phyloP scores from a whole-genome alignment of 2,329 filamentous ascomycete species.

The Pestalotiopsis fici region DNA sequence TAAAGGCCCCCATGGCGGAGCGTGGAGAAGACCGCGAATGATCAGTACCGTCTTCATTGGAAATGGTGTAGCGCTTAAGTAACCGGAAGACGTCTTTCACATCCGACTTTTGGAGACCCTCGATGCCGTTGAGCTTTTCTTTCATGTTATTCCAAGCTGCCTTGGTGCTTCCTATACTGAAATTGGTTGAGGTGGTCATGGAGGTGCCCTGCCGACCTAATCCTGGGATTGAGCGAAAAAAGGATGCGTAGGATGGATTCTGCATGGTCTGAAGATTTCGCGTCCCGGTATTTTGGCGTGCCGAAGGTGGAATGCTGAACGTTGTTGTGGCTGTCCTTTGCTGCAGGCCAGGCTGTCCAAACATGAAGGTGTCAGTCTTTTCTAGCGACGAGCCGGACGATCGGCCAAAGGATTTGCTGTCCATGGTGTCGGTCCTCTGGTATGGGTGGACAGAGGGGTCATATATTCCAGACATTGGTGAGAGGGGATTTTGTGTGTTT shows the following conservation, averaged over 20 bases:
- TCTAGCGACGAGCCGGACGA: constrained; percentile 24
- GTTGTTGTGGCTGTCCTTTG: background rate
- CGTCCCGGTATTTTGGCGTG: background rate
- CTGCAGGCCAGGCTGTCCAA: background rate
- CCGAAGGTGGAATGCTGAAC: background rate
- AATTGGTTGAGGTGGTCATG: constrained; percentile 39
- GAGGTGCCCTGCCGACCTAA: constrained; percentile 30
- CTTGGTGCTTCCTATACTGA: constrained; percentile 36
- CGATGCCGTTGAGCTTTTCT: constrained; percentile 4
- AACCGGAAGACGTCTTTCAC: constrained; percentile 28
- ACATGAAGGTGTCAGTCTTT: constrained; percentile 5
- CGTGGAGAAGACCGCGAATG: constrained; percentile 11
- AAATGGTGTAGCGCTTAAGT: constrained; percentile 30
- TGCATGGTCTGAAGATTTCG: constrained; percentile 15
- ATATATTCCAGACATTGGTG: background rate
- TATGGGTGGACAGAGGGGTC: constrained; percentile 18
- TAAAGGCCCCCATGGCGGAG: background rate
- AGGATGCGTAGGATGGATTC: background rate
- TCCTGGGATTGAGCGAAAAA: constrained; percentile 22
- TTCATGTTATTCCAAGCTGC: constrained; percentile 17
- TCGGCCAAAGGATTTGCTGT: constrained; percentile 21
- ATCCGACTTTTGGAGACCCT: constrained; percentile 21
- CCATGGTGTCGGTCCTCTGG: constrained; percentile 18
- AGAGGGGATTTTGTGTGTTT: background rate
- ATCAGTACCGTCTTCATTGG: constrained; percentile 21